Conservation (phyloP, 352 stramenopile genomes). For the Phytophthora niederhauseri region DNA sequence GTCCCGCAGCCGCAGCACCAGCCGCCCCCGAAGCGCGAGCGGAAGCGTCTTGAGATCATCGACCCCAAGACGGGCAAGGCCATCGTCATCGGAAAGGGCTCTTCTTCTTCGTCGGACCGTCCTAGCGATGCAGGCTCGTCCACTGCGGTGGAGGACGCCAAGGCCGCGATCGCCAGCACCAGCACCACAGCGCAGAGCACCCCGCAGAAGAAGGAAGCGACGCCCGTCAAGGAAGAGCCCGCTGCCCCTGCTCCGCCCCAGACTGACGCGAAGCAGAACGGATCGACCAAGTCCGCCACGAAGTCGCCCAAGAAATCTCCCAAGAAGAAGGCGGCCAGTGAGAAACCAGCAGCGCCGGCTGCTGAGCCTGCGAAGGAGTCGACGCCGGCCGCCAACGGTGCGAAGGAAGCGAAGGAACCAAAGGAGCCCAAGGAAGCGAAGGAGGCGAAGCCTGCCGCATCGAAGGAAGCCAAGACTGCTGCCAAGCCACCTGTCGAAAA, state of each 20-base stretch:
- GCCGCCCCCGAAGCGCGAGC: constrained; percentile 51
- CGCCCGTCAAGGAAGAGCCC: constrained; percentile 8
- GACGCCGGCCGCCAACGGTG: constrained; percentile 16
- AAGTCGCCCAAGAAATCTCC: constrained; percentile 30
- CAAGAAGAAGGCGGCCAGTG: constrained; percentile 25
- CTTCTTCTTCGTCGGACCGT: constrained; percentile 19
- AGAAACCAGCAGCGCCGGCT: constrained; percentile 9
- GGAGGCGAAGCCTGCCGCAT: constrained; percentile 1
- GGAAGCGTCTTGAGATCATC: constrained; percentile 54
- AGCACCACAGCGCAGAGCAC: constrained; percentile 37
- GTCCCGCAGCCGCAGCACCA: constrained; percentile 40
- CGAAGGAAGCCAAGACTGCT: constrained; percentile 18
- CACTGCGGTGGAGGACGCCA: constrained; percentile 21
- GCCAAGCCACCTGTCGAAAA: constrained; percentile 21
- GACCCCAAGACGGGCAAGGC: constrained; percentile 57
- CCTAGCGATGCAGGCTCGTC: constrained; percentile 24
- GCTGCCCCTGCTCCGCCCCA: constrained; percentile 3
- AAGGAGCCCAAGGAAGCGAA: constrained; percentile 2
- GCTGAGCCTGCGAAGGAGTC: constrained; percentile 8
- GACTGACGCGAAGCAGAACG: constrained; percentile 34
- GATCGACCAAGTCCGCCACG: constrained; percentile 15
- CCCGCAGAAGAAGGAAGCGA: constrained; percentile 40
- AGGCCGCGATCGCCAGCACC: constrained; percentile 23
- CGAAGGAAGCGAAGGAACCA: constrained; percentile 1
- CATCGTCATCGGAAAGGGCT: constrained; percentile 38